Evolutionary conservation across 306 rosid species (phyloP).

Genomic region (Cucumis cinereus): DNA sequence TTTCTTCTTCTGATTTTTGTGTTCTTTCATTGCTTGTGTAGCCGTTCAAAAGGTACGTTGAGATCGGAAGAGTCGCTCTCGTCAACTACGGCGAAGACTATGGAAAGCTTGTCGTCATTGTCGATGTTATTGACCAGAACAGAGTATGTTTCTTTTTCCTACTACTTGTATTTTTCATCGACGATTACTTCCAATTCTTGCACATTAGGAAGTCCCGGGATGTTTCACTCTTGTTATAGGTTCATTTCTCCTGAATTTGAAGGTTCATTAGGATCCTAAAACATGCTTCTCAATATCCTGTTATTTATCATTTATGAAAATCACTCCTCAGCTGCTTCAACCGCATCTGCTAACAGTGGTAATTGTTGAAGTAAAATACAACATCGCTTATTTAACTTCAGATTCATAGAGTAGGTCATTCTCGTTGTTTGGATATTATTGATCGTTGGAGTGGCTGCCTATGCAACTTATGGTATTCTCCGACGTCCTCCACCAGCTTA

Average conservation of each 20-base stretch:
- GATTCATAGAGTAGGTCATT: background rate
- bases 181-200: background rate
- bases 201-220: background rate
- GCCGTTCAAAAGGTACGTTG: slow-evolving; percentile 37
- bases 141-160: slow-evolving; percentile 10
- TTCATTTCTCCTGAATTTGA: background rate
- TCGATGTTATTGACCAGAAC: slow-evolving; percentile 35
- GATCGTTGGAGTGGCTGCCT: background rate
- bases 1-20: background rate
- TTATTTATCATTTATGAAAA: background rate
- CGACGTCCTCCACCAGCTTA: background rate
- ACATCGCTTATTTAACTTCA: background rate
- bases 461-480: background rate
- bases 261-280: background rate
- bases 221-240: background rate
- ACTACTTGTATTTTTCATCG: background rate
- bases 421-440: background rate
- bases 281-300: background rate
- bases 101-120: slow-evolving; percentile 32
- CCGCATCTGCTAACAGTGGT: background rate
- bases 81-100: slow-evolving; percentile 37
- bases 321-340: background rate
- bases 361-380: background rate
- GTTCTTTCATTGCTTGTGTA: background rate
- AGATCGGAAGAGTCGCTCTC: slow-evolving; percentile 37